Percentiles rank a stretch among this genome's conserved stretches.
Evolutionary conservation across 2,329 filamentous ascomycete species (phyloP).

Genomic region (Sclerotinia glacialis): DNA sequence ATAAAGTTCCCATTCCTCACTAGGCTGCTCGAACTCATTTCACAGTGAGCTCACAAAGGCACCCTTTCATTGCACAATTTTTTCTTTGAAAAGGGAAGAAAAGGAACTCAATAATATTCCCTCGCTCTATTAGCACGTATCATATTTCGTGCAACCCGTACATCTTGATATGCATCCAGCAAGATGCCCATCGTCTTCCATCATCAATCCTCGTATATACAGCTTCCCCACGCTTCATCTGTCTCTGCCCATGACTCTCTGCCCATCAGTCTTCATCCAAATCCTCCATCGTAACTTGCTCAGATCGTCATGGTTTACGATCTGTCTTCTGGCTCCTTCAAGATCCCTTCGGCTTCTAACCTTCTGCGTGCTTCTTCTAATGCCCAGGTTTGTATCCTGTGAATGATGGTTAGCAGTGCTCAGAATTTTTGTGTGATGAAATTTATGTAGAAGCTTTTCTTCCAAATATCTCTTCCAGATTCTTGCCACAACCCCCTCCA

Average conservation of each 20-base stretch:
- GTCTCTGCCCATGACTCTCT: neutral
- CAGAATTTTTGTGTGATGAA: neutral
- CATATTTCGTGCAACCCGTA: constrained; percentile 16
- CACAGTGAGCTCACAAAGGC: neutral
- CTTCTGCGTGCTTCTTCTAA: constrained; percentile 93
- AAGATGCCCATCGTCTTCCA: constrained; percentile 1
- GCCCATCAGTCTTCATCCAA: neutral
- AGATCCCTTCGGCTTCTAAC: constrained; percentile 92
- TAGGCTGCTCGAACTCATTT: neutral
- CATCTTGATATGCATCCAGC: constrained; percentile 3
- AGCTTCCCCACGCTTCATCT: constrained; percentile 11
- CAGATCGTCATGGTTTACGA: constrained; percentile 22
- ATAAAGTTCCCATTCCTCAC: neutral
- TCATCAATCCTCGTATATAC: constrained; percentile 25
- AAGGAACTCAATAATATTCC: constrained; percentile 16
- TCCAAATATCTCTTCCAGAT: constrained; percentile 8
- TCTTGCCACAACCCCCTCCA: constrained; percentile 8
- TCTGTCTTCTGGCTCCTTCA: constrained; percentile 66
- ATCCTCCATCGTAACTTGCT: constrained; percentile 1
- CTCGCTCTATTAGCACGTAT: constrained; percentile 16
- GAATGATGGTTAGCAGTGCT: neutral
- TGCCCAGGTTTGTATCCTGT: constrained; percentile 98
- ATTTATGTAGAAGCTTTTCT: neutral
- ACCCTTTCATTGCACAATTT: neutral
- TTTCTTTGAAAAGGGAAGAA: constrained; percentile 4